Percentiles rank a stretch among this genome's conserved stretches.
These are phyloP conservation scores for Colletotrichum sp. DNA, from an alignment of 2,329 filamentous ascomycete species.

Conservation along the genomic window DNA sequence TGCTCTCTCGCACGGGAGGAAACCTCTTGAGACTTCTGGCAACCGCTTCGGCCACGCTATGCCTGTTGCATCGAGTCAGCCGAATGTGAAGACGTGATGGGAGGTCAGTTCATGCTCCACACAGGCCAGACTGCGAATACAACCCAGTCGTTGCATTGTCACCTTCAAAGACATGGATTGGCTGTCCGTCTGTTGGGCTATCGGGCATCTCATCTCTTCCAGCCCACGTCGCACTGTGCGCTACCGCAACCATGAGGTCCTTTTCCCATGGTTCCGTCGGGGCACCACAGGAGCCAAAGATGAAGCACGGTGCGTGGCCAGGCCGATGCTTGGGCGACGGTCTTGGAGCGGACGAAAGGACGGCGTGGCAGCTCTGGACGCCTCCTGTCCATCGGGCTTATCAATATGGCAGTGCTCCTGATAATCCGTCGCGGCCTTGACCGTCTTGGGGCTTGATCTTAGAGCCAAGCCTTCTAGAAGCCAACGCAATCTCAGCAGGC, in stretches of 20 bases:
- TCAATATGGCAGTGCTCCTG: neutral
- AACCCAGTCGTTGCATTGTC: slow-evolving; percentile 5
- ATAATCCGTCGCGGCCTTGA: neutral
- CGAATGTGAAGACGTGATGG: neutral
- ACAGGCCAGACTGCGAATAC: neutral
- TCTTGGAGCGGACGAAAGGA: neutral
- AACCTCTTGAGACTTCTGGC: neutral
- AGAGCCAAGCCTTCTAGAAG: slow-evolving; percentile 9
- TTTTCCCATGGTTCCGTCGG: neutral
- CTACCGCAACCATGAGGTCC: neutral
- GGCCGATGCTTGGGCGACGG: neutral
- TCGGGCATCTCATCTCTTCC: neutral
- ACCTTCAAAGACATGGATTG: neutral
- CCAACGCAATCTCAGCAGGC: neutral
- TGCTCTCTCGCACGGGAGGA: neutral
- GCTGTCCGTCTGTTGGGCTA: neutral
- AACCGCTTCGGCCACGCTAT: neutral
- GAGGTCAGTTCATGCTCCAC: slow-evolving; percentile 6
- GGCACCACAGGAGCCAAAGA: neutral
- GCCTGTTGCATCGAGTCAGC: slow-evolving; percentile 11
- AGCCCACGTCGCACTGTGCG: neutral
- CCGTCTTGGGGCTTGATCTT: neutral
- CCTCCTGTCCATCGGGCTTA: neutral
- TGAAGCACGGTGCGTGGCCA: neutral
- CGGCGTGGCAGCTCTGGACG: neutral